Evolutionary conservation across 2,329 filamentous ascomycete genomes (phyloP), one percentile per base, ranked within the genome.

Genomic region (Neonectria magnoliae): DNA sequence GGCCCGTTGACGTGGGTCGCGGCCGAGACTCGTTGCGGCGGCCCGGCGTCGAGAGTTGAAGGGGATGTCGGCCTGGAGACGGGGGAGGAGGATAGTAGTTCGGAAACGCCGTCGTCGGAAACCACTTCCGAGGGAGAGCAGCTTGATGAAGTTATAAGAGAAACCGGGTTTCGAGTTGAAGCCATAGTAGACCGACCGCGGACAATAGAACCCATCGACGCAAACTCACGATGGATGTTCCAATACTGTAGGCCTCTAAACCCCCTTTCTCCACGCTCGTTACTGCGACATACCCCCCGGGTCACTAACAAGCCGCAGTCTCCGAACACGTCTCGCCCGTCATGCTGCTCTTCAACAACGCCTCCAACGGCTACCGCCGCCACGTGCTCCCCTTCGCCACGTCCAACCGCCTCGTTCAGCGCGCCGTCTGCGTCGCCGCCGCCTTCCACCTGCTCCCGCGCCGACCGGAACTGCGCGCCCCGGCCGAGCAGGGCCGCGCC

Each of bases 191-290:
- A 52, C 2, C 53, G 10, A 11, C 48, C 57, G 20, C 53, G 48
- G 13, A 48, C 31, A 16, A 14, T 65, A 13, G 53, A 61, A 14
- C 41, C 41, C 41, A 57, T 65, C 11, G 58, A 65, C 20, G 57
- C 57, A 33, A 62, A 65, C 22, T 57, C 55, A 25, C 36, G 62
- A 57, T 65, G 62, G 62, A 65, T 65, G 62, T 65, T 65, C 41
- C 50, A 62, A 25, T 62, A 65, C 18, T 65, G 62, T 65, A 61
- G 10, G 31, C 31, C 31, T 11, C 4, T 27, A 27, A 9, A 5
- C 42, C 52, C 11, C 27, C n/a, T 11, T 25, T n/a, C n/a, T n/a
- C n/a, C n/a, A n/a, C n/a, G n/a, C 2, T 14, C 11, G 31, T 33
- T 33, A 11, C 31, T 33, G 10, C 31, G 5, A 13, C 31, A 5